Evolutionary conservation across 2,329 filamentous ascomycete species (phyloP).

Genomic region (Fusarium acutatum): DNA sequence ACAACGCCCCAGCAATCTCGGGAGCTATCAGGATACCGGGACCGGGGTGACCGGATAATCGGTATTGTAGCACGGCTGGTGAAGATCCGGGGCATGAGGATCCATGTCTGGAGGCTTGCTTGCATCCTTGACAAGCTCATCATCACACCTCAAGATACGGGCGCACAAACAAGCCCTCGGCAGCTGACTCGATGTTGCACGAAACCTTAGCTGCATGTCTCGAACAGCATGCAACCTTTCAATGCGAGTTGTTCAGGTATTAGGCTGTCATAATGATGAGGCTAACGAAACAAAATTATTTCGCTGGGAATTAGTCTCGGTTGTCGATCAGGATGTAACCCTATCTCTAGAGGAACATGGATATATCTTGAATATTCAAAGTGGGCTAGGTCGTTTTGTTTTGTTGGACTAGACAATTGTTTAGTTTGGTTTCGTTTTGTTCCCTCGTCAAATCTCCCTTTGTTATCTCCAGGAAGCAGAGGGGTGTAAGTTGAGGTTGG

Average conservation of each 20-base stretch:
- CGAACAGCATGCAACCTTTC: neutral
- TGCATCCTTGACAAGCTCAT: neutral
- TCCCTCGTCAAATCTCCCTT: conserved; percentile 15
- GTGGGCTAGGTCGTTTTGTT: neutral
- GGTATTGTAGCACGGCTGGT: conserved; percentile 16
- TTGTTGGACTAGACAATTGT: neutral
- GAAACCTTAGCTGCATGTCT: neutral
- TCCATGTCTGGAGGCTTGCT: conserved; percentile 6
- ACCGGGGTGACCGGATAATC: conserved; percentile 19
- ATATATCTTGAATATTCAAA: conserved; percentile 10
- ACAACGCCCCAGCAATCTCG: conserved; percentile 6
- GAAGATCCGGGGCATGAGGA: neutral
- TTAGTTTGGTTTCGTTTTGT: conserved; percentile 5
- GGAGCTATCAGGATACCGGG: neutral
- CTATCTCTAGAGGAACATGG: conserved; percentile 25
- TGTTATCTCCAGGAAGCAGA: neutral
- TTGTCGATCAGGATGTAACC: conserved; percentile 31
- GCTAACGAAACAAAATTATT: conserved; percentile 1
- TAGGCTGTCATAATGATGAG: neutral
- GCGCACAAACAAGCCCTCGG: conserved; percentile 1
- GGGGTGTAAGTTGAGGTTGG: conserved; percentile 20
- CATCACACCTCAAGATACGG: neutral
- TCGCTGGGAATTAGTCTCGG: conserved; percentile 11
- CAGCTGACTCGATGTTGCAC: neutral
- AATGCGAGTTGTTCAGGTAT: neutral